phyloP scores from a whole-genome alignment of 2,329 filamentous ascomycete genomes.

The Ophiosphaerella narmari region DNA sequence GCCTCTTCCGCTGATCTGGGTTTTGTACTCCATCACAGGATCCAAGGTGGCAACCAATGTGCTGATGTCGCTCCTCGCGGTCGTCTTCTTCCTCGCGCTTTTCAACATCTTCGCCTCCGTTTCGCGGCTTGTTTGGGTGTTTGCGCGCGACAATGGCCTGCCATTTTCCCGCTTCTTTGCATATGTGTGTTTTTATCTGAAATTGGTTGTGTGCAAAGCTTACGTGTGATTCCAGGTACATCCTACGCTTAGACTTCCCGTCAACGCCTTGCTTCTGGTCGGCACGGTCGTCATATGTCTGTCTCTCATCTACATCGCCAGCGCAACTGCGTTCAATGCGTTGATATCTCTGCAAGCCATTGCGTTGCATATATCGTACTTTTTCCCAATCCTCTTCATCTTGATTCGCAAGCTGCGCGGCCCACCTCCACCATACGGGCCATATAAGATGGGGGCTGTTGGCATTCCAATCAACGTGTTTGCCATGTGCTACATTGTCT shows the following conservation, averaged over 20 bases:
- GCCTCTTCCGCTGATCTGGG: slow-evolving; percentile 43
- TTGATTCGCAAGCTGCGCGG: slow-evolving; percentile 24
- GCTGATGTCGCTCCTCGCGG: slow-evolving; percentile 46
- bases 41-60: slow-evolving; percentile 49
- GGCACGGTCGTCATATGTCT: slow-evolving; percentile 37
- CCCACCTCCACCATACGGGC: slow-evolving; percentile 27
- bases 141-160: slow-evolving; percentile 54
- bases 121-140: slow-evolving; percentile 56
- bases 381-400: slow-evolving; percentile 37
- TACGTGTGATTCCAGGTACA: slow-evolving; percentile 22
- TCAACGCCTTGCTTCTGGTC: slow-evolving; percentile 31
- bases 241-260: slow-evolving; percentile 30
- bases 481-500: slow-evolving; percentile 29
- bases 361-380: slow-evolving; percentile 40
- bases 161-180: slow-evolving; percentile 44
- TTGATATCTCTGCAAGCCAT: slow-evolving; percentile 39
- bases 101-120: slow-evolving; percentile 54
- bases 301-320: slow-evolving; percentile 38
- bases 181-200: slow-evolving; percentile 21
- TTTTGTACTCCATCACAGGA: slow-evolving; percentile 48
- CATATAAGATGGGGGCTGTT: slow-evolving; percentile 32
- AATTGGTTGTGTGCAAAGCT: neutral
- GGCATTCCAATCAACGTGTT: slow-evolving; percentile 33
- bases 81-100: slow-evolving; percentile 47
- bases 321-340: slow-evolving; percentile 43